phyloP scores from a whole-genome alignment of 2,329 filamentous ascomycete species.

The Hymenoscyphus salicellus region DNA sequence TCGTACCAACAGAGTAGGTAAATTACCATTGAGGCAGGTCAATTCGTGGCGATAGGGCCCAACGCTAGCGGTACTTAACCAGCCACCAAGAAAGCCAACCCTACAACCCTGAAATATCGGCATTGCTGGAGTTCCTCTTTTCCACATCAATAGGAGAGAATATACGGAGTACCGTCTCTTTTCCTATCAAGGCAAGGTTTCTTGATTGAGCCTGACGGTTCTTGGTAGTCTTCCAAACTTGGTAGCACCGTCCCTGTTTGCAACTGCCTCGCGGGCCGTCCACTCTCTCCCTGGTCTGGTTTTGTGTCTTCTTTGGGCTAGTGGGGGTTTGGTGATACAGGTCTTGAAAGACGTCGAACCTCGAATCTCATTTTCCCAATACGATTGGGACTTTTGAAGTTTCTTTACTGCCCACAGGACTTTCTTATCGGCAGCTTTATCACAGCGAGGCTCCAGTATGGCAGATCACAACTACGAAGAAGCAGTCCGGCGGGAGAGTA shows the following conservation, averaged over 20 bases:
- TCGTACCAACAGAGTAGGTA: conserved; percentile 1
- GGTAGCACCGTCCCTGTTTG: too few relatives aligned
- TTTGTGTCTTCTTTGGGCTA: conserved; percentile 1
- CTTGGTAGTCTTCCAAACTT: too few relatives aligned
- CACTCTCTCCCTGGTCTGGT: background rate
- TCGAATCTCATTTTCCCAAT: background rate
- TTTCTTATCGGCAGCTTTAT: background rate
- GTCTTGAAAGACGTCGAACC: conserved; percentile 4
- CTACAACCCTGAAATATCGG: background rate
- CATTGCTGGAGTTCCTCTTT: background rate
- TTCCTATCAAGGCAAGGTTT: background rate
- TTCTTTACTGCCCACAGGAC: background rate
- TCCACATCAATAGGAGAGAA: background rate
- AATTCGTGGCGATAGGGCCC: background rate
- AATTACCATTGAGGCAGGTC: conserved; percentile 7
- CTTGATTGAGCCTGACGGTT: background rate
- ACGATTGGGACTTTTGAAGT: background rate
- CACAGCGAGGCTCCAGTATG: conserved; percentile 16
- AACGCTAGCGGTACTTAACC: background rate
- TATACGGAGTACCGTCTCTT: background rate
- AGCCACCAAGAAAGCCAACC: background rate
- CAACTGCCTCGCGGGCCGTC: background rate
- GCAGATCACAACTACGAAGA: conserved; percentile 15
- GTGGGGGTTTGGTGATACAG: conserved; percentile 1
- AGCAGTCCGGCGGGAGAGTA: conserved; percentile 11